Evolutionary conservation across 192 early-diverging fungal species (phyloP).

Genomic region (Backusella macrospora): DNA sequence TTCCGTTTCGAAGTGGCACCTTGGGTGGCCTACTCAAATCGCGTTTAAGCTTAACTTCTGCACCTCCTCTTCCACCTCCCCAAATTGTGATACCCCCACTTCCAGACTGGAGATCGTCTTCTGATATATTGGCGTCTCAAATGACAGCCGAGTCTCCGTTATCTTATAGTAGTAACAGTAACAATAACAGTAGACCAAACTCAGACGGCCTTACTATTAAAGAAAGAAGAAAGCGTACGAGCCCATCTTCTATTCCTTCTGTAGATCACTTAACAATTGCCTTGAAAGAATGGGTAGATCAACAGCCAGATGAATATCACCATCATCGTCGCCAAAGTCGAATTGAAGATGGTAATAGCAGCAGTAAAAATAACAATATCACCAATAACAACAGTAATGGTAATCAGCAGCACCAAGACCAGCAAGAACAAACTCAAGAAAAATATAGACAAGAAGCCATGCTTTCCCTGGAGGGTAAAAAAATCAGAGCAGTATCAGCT

Average conservation of each 20-base stretch:
- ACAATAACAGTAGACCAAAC: background rate
- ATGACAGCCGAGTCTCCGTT: background rate
- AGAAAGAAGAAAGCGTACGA: slow-evolving; percentile 14
- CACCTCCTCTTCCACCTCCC: background rate
- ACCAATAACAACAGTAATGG: background rate
- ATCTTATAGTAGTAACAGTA: background rate
- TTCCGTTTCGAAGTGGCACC: slow-evolving; percentile 18
- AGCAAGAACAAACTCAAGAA: background rate
- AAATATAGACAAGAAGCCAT: slow-evolving; percentile 24
- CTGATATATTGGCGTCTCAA: background rate
- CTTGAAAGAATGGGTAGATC: background rate
- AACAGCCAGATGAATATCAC: background rate
- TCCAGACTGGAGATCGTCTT: background rate
- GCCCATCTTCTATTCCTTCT: slow-evolving; percentile 13
- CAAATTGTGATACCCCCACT: slow-evolving; percentile 1
- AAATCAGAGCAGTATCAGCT: background rate
- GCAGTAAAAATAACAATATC: background rate
- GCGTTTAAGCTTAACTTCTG: background rate
- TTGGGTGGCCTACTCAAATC: slow-evolving; percentile 4
- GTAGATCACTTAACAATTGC: slow-evolving; percentile 15
- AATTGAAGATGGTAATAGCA: background rate
- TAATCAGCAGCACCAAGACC: too few relatives aligned
- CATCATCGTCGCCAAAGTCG: background rate
- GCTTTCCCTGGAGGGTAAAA: slow-evolving; percentile 17
- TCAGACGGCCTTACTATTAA: slow-evolving; percentile 7